Evolutionary conservation across 192 early-diverging fungal species (phyloP).

Genomic region (Endogone sp.): DNA sequence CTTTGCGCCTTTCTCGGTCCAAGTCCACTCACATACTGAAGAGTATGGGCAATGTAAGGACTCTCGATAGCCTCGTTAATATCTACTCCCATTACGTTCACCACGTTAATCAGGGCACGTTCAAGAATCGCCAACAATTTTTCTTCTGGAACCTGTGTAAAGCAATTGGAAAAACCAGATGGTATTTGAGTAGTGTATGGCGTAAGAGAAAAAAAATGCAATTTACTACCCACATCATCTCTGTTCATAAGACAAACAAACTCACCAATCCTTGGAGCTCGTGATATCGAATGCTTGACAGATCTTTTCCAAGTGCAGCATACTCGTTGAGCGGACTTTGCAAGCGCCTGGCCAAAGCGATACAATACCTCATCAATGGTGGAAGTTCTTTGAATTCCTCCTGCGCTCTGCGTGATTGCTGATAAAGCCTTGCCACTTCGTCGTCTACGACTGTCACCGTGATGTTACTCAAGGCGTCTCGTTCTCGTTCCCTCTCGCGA

Average conservation of each 20-base stretch:
- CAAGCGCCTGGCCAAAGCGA: constrained; percentile 75
- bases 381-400: constrained; percentile 68
- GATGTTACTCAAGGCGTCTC: constrained; percentile 7
- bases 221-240: too few species aligned
- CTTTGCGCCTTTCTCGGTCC: constrained; percentile 90
- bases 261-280: constrained; percentile 59
- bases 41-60: constrained; percentile 61
- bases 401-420: constrained; percentile 67
- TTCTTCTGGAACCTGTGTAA: constrained; percentile 50
- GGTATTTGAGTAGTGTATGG: too few species aligned
- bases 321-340: constrained; percentile 84
- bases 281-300: constrained; percentile 71
- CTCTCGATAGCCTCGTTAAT: constrained; percentile 73
- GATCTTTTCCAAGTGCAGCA: constrained; percentile 62
- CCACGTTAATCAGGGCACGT: constrained; percentile 83
- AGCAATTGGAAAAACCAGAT: constrained; percentile 10
- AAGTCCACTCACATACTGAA: constrained; percentile 90
- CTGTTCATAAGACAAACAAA: too few species aligned
- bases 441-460: constrained; percentile 77
- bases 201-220: too few species aligned
- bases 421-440: constrained; percentile 83
- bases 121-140: constrained; percentile 66
- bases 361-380: constrained; percentile 79
- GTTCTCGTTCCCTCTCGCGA: too few species aligned
- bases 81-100: constrained; percentile 84